Evolutionary conservation across 2,329 filamentous ascomycete species (phyloP).

Genomic region (Fusarium irregulare): DNA sequence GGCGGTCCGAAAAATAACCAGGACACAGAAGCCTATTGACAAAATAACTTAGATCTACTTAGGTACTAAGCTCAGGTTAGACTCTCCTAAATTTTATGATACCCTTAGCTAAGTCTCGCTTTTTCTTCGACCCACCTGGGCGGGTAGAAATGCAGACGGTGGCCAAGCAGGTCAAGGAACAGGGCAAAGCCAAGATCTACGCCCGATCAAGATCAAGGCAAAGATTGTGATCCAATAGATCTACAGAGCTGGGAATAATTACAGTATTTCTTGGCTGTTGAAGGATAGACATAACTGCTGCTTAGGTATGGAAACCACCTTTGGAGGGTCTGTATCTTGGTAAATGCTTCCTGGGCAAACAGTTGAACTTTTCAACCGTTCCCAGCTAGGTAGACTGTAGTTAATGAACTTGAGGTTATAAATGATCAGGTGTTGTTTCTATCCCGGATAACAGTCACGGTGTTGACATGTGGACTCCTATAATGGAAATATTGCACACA

Average conservation of each 20-base stretch:
- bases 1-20: no score
- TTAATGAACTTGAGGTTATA: background rate
- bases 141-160: background rate
- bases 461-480: background rate
- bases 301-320: background rate
- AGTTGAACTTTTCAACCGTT: background rate
- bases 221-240: background rate
- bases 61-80: no score
- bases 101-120: no score
- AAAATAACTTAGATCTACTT: no score
- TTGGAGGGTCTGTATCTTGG: background rate
- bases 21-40: no score
- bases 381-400: background rate
- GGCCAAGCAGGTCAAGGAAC: background rate
- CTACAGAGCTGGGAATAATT: background rate
- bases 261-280: background rate
- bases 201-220: background rate
- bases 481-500: no score
- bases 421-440: background rate
- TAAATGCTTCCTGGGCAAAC: background rate
- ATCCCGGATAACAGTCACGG: background rate
- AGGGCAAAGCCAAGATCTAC: background rate
- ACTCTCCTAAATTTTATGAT: no score
- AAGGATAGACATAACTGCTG: background rate
- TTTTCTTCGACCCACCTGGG: background rate